Conservation (phyloP, 2,329 filamentous ascomycete species). For the Talaromyces sp. region DNA sequence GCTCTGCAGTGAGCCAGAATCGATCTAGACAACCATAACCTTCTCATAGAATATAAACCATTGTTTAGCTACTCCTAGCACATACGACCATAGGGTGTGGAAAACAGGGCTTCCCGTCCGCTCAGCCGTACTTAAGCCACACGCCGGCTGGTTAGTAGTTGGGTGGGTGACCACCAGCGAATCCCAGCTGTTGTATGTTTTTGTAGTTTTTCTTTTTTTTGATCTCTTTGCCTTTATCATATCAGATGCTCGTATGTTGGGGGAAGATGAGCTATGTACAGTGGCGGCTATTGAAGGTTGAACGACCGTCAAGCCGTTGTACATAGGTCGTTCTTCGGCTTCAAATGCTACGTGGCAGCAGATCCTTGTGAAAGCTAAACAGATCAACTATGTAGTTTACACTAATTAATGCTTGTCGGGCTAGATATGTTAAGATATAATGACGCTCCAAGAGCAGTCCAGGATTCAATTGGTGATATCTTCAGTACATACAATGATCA, state of each 20-base stretch:
- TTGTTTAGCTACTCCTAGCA: background rate
- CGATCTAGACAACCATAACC: too few species aligned
- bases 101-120: constrained; percentile 5
- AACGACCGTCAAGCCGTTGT: too few species aligned
- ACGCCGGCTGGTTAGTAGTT: constrained; percentile 5
- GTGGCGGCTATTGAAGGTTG: too few species aligned
- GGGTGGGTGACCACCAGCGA: constrained; percentile 5
- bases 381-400: too few species aligned
- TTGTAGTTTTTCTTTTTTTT: background rate
- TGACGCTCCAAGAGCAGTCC: background rate
- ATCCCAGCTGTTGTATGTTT: constrained; percentile 5
- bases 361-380: too few species aligned
- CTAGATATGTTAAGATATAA: too few species aligned
- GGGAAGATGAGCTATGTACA: too few species aligned
- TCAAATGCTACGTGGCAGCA: too few species aligned
- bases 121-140: constrained; percentile 5
- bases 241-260: background rate
- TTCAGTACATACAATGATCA: background rate
- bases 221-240: background rate
- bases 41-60: too few species aligned
- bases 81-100: constrained; percentile 5
- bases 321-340: too few species aligned
- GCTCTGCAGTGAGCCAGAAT: too few species aligned
- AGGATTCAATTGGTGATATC: background rate
- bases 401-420: too few species aligned